phyloP scores from a whole-genome alignment of 257 asterid genomes.

The Gentiana macrophylla region DNA sequence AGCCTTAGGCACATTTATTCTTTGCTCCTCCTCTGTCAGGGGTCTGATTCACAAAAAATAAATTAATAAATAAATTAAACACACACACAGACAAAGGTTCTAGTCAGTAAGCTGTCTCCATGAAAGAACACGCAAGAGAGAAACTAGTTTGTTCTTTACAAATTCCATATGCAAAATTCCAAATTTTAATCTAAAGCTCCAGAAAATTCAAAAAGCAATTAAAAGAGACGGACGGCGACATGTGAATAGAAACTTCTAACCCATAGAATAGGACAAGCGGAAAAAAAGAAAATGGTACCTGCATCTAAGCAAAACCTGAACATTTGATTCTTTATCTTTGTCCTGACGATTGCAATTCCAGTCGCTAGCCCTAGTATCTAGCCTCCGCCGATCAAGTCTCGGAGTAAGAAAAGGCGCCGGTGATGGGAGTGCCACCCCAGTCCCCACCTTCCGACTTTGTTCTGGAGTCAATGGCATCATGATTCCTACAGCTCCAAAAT shows the following conservation, averaged over 20 bases:
- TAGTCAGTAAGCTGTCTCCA: no score
- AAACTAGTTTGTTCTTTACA: neutral
- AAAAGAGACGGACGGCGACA: neutral
- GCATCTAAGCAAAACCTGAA: conserved; percentile 86
- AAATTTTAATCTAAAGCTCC: neutral
- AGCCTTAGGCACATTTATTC: conserved; percentile 43
- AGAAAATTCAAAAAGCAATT: neutral
- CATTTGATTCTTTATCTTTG: conserved; percentile 62
- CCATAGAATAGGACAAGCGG: neutral
- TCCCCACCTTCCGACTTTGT: conserved; percentile 35
- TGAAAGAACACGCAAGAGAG: no score
- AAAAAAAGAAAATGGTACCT: conserved; percentile 24
- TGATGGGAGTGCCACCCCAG: conserved; percentile 54
- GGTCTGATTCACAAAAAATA: conserved; percentile 30
- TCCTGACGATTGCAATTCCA: conserved; percentile 40
- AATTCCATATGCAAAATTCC: neutral
- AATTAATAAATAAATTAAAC: neutral
- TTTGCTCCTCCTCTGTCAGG: conserved; percentile 51
- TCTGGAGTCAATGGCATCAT: conserved; percentile 65
- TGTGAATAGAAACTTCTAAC: neutral
- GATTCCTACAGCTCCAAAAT: neutral
- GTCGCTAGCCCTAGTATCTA: conserved; percentile 49
- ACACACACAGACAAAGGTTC: neutral
- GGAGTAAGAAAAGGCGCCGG: conserved; percentile 75
- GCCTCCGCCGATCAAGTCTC: conserved; percentile 59